Conservation (phyloP, 306 rosid species). For the Gillenia trifoliata region DNA sequence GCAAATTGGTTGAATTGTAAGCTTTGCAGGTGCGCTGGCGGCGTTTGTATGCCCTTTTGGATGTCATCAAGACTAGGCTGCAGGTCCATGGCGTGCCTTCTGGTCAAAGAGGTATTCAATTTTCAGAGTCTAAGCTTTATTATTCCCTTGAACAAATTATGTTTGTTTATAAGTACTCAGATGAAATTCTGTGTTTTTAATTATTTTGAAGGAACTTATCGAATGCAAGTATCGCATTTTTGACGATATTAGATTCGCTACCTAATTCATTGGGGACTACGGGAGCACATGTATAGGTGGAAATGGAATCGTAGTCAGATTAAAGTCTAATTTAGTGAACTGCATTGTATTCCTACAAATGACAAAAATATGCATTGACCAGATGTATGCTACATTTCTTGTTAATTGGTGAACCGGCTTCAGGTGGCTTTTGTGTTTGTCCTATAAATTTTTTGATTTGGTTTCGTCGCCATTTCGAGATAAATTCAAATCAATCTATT, state of each 20-base stretch:
- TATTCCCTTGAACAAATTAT: background rate
- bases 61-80: conserved; percentile 95
- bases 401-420: background rate
- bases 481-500: background rate
- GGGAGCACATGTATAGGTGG: background rate
- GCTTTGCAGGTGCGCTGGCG: conserved; percentile 73
- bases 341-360: background rate
- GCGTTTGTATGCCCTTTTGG: conserved; percentile 94
- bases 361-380: background rate
- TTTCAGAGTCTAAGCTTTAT: background rate
- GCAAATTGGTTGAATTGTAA: conserved; percentile 6
- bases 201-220: background rate
- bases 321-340: background rate
- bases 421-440: background rate
- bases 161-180: background rate
- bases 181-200: background rate
- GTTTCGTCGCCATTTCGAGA: background rate
- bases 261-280: background rate
- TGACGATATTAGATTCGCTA: background rate
- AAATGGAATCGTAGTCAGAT: background rate
- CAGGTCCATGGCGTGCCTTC: conserved; percentile 92
- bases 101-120: conserved; percentile 58
- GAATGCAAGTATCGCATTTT: background rate
- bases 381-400: background rate
- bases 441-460: no score